Evolutionary conservation across 1,284 basidiomycete species (phyloP).

Genomic region (Ustilago loliicola): DNA sequence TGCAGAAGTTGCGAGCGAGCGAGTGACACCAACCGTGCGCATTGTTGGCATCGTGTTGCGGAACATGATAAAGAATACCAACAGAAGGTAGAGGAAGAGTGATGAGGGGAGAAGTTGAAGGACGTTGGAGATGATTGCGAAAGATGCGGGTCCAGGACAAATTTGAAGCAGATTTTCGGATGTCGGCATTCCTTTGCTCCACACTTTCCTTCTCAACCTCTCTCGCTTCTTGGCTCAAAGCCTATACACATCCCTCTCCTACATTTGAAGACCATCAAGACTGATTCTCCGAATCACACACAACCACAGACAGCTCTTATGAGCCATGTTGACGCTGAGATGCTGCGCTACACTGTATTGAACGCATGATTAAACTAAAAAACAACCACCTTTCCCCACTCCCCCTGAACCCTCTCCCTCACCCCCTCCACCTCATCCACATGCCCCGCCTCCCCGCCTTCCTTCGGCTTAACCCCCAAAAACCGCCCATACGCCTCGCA

Average conservation of each 20-base stretch:
- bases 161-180: too few species aligned
- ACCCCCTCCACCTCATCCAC: slow-evolving; percentile 4
- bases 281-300: background rate
- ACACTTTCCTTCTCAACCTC: background rate
- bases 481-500: slow-evolving; percentile 13
- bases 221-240: too few species aligned
- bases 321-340: background rate
- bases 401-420: slow-evolving; percentile 17
- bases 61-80: background rate
- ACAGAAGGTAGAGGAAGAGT: too few species aligned
- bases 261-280: too few species aligned
- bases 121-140: too few species aligned
- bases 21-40: background rate
- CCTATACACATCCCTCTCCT: background rate
- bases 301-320: background rate
- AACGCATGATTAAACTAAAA: background rate
- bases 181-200: background rate
- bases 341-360: background rate
- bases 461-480: slow-evolving; percentile 10
- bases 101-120: too few species aligned
- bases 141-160: too few species aligned
- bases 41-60: background rate
- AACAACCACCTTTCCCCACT: slow-evolving; percentile 13
- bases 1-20: background rate
- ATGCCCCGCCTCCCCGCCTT: background rate